Percentiles rank a stretch among this genome's conserved stretches.
These are phyloP conservation scores for Scheffersomyces lignicola DNA, from an alignment of 1,139 yeast species.

Conservation along the genomic window DNA sequence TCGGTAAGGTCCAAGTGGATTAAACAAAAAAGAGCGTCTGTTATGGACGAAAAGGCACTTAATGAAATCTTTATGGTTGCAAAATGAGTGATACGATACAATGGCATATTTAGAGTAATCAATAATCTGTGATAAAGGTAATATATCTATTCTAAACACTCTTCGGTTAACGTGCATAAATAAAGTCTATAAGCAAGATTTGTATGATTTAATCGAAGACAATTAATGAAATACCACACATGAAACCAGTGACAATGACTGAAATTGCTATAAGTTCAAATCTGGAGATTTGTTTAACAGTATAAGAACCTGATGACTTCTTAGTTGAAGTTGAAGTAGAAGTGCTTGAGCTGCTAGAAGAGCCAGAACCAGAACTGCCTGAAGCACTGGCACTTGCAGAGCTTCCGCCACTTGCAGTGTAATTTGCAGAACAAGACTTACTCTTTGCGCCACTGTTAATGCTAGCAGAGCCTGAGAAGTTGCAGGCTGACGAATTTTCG, in stretches of 20 bases:
- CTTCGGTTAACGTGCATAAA: not conserved
- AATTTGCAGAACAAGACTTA: conserved; percentile 31
- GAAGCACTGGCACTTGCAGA: conserved; percentile 23
- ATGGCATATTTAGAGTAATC: not conserved
- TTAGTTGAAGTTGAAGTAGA: conserved; percentile 21
- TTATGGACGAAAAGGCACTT: conserved; percentile 82
- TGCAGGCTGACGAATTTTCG: conserved; percentile 34
- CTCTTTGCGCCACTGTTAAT: conserved; percentile 28
- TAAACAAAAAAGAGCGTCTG: conserved; percentile 85
- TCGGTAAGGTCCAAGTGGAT: conserved; percentile 87
- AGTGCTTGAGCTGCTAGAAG: conserved; percentile 14
- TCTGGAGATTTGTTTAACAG: conserved; percentile 26
- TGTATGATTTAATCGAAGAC: conserved; percentile 19
- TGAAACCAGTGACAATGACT: conserved; percentile 33
- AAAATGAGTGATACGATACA: conserved; percentile 26
- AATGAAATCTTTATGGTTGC: conserved; percentile 91
- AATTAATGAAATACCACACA: conserved; percentile 41
- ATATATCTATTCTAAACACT: too few species aligned
- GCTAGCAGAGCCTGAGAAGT: conserved; percentile 43
- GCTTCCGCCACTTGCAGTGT: conserved; percentile 26
- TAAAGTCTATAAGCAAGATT: not conserved
- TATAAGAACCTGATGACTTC: conserved; percentile 21
- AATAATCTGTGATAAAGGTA: not conserved
- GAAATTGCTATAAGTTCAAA: conserved; percentile 32
- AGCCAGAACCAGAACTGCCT: conserved; percentile 24